Percentiles rank a stretch among this genome's conserved stretches.
Evolutionary conservation across 208 protist species (phyloP).

Genomic region (Polymyxa betae): DNA sequence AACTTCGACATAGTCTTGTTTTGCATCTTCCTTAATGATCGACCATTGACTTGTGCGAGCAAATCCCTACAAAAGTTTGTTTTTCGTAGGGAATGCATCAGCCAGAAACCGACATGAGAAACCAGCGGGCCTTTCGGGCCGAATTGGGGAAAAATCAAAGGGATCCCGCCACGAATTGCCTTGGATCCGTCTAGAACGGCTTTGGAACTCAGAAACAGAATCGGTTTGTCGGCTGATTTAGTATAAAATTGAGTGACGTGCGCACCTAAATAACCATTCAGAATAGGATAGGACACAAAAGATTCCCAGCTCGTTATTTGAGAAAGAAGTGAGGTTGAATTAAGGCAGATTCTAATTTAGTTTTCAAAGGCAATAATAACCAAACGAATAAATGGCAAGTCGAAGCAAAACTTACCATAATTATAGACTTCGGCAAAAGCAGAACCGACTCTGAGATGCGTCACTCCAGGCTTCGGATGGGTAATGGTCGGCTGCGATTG

Average conservation of each 20-base stretch:
- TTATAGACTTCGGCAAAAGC: background rate
- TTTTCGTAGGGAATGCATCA: background rate
- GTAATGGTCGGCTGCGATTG: too few relatives aligned
- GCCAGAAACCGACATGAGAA: background rate
- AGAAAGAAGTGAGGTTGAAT: too few relatives aligned
- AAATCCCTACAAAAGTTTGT: background rate
- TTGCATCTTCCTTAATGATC: background rate
- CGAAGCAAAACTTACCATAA: background rate
- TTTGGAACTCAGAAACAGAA: background rate
- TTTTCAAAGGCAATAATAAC: too few relatives aligned
- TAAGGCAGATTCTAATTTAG: too few relatives aligned
- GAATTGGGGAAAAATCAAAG: background rate
- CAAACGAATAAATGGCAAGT: too few relatives aligned
- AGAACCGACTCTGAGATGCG: background rate
- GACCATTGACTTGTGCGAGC: background rate
- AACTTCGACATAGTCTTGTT: background rate
- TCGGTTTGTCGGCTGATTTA: background rate
- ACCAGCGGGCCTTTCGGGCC: background rate
- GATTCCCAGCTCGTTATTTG: too few relatives aligned
- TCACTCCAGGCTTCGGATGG: background rate
- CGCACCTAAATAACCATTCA: conserved; percentile 6
- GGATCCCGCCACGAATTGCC: conserved; percentile 2
- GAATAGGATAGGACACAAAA: too few relatives aligned
- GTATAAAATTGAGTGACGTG: conserved; percentile 2
- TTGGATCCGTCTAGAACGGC: conserved; percentile 9